Percentiles rank a stretch among this genome's conserved stretches.
Conservation (phyloP, 116 monocot species). For the Phalaenopsis hybrid region DNA sequence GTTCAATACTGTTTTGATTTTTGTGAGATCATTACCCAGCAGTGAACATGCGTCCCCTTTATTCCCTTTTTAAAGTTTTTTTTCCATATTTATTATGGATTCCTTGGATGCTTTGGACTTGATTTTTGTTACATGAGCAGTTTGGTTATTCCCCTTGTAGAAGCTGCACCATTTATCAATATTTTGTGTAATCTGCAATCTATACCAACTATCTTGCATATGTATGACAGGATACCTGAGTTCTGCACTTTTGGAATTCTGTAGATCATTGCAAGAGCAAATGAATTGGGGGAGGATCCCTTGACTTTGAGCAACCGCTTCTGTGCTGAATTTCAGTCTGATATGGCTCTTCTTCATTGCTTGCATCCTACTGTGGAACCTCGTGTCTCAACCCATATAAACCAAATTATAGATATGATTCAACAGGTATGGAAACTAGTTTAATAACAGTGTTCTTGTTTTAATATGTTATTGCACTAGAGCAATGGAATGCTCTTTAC, state of each 20-base stretch:
- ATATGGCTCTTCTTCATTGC: conserved; percentile 87
- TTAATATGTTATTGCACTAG: not conserved
- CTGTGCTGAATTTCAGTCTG: conserved; percentile 75
- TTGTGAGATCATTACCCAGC: not conserved
- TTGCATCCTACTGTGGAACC: conserved; percentile 83
- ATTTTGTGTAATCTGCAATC: not conserved
- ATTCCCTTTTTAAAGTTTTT: not conserved
- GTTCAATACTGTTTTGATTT: not conserved
- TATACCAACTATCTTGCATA: conserved; percentile 37
- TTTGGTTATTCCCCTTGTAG: not conserved
- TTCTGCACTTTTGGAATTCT: conserved; percentile 68
- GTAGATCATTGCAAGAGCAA: conserved; percentile 97
- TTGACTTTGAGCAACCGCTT: conserved; percentile 75
- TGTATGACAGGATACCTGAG: conserved; percentile 81
- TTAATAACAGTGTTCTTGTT: not conserved
- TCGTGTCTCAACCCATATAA: conserved; percentile 79
- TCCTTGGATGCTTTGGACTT: not conserved
- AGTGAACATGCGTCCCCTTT: not conserved
- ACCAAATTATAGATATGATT: conserved; percentile 92
- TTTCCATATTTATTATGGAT: not conserved
- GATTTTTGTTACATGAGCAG: not conserved
- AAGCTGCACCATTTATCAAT: conserved; percentile 4
- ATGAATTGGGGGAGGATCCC: conserved; percentile 84
- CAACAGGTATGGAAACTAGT: conserved; percentile 46
- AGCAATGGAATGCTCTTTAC: not conserved